Evolutionary conservation across 2,329 filamentous ascomycete genomes (phyloP).

Genomic region (Phoma sp.): DNA sequence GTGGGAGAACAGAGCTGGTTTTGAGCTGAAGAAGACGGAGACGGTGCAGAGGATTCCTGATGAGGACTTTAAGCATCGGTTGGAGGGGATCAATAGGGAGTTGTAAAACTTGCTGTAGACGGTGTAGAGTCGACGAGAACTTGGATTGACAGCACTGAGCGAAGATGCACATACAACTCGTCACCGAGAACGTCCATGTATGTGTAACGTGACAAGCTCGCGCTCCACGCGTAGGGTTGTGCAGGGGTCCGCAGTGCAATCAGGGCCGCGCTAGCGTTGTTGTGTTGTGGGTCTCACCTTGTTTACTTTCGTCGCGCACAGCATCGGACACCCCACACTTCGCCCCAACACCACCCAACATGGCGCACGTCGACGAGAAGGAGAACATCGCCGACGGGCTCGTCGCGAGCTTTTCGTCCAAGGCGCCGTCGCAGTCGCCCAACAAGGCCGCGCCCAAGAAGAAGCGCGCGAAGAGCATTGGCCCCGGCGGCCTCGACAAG

Average conservation of each 20-base stretch:
- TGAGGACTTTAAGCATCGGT: constrained; percentile 1
- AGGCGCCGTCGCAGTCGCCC: constrained; percentile 33
- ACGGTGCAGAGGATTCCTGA: background rate
- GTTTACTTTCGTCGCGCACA: constrained; percentile 21
- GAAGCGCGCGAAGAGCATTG: constrained; percentile 88
- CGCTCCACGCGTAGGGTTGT: background rate
- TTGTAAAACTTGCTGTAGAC: background rate
- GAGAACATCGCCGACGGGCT: constrained; percentile 67
- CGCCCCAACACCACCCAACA: constrained; percentile 23
- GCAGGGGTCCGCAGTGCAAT: constrained; percentile 19
- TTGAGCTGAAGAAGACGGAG: constrained; percentile 7
- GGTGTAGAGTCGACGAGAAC: no score
- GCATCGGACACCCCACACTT: constrained; percentile 19
- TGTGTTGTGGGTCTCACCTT: constrained; percentile 10
- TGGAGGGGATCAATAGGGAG: constrained; percentile 1
- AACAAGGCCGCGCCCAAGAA: constrained; percentile 35
- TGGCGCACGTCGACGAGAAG: constrained; percentile 62
- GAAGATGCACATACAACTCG: no score
- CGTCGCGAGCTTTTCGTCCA: constrained; percentile 36
- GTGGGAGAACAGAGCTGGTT: constrained; percentile 46
- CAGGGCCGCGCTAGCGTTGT: background rate
- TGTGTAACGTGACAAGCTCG: background rate
- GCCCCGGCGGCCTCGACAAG: constrained; percentile 88
- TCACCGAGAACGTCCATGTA: background rate
- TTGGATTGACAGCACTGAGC: no score